Evolutionary conservation across 1,139 yeast genomes (phyloP).

Genomic region (Trichomonascaceae sp.): DNA sequence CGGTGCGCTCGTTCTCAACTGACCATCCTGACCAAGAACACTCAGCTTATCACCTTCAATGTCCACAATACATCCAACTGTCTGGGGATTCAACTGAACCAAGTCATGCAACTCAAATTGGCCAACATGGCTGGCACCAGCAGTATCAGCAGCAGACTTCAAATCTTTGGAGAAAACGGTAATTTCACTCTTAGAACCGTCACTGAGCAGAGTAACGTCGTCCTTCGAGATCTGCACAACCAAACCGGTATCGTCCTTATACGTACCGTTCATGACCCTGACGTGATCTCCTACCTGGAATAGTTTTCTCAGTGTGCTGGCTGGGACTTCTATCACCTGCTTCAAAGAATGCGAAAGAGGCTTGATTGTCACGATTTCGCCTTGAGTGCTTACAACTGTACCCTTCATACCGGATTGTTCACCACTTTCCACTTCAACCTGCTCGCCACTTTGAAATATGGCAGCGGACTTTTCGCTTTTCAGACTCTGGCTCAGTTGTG

Average conservation of each 20-base stretch:
- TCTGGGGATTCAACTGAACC: slow-evolving; percentile 79
- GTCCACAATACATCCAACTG: slow-evolving; percentile 83
- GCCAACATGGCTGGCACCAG: slow-evolving; percentile 52
- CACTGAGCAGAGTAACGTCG: slow-evolving; percentile 82
- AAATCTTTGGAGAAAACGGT: slow-evolving; percentile 86
- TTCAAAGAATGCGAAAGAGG: slow-evolving; percentile 48
- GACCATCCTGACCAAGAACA: slow-evolving; percentile 80
- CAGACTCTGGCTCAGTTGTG: slow-evolving; percentile 77
- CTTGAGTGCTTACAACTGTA: slow-evolving; percentile 61
- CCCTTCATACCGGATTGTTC: slow-evolving; percentile 92
- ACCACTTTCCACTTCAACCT: slow-evolving; percentile 86
- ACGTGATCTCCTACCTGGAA: slow-evolving; percentile 94
- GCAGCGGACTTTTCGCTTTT: slow-evolving; percentile 56
- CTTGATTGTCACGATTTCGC: slow-evolving; percentile 55
- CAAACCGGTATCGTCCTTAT: slow-evolving; percentile 89
- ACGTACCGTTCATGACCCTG: slow-evolving; percentile 85
- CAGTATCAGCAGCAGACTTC: slow-evolving; percentile 48
- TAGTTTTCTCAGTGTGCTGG: slow-evolving; percentile 72
- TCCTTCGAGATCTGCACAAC: slow-evolving; percentile 79
- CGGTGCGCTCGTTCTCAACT: slow-evolving; percentile 64
- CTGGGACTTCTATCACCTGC: slow-evolving; percentile 63
- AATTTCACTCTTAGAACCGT: slow-evolving; percentile 79
- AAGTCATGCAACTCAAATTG: slow-evolving; percentile 83
- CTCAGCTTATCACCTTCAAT: slow-evolving; percentile 84
- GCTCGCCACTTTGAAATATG: slow-evolving; percentile 86